phyloP scores from a whole-genome alignment of 1,139 yeast species.

The Yamadazyma triangularis region DNA sequence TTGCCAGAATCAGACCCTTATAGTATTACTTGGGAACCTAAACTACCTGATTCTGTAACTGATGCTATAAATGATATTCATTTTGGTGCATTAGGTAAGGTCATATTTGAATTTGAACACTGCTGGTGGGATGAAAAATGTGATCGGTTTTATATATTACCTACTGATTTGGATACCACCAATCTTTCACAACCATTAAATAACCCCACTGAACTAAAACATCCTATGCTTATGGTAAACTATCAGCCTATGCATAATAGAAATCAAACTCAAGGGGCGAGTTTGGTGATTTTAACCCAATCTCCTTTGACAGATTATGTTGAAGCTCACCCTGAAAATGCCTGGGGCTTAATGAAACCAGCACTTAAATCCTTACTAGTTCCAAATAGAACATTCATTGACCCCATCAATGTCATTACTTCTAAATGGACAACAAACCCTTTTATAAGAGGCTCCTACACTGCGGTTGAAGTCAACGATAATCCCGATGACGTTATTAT shows the following conservation, averaged over 20 bases:
- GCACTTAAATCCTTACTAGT: conserved; percentile 24
- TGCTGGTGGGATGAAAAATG: conserved; percentile 60
- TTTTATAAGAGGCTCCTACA: conserved; percentile 69
- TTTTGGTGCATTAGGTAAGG: conserved; percentile 75
- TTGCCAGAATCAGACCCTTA: conserved; percentile 32
- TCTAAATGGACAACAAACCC: conserved; percentile 72
- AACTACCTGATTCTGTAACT: conserved; percentile 44
- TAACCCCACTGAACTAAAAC: conserved; percentile 6
- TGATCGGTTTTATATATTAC: conserved; percentile 51
- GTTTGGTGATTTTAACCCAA: conserved; percentile 61
- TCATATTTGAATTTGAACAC: conserved; percentile 63
- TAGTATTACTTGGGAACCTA: conserved; percentile 57
- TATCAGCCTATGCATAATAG: conserved; percentile 20
- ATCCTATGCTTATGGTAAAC: conserved; percentile 22
- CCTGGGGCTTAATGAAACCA: conserved; percentile 39
- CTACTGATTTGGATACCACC: conserved; percentile 18
- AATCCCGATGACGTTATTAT: conserved; percentile 61
- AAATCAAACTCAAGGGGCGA: conserved; percentile 13
- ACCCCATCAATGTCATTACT: conserved; percentile 50
- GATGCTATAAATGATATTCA: conserved; percentile 49
- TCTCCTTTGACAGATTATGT: conserved; percentile 59
- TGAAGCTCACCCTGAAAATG: conserved; percentile 31
- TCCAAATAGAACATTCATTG: conserved; percentile 20
- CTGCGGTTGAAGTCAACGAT: conserved; percentile 64
- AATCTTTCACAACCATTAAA: conserved; percentile 22